Evolutionary conservation across 495 filamentous ascomycete genomes (phyloP), one percentile per base, ranked within the genome.

Genomic region (Aspergillus nanangensis): DNA sequence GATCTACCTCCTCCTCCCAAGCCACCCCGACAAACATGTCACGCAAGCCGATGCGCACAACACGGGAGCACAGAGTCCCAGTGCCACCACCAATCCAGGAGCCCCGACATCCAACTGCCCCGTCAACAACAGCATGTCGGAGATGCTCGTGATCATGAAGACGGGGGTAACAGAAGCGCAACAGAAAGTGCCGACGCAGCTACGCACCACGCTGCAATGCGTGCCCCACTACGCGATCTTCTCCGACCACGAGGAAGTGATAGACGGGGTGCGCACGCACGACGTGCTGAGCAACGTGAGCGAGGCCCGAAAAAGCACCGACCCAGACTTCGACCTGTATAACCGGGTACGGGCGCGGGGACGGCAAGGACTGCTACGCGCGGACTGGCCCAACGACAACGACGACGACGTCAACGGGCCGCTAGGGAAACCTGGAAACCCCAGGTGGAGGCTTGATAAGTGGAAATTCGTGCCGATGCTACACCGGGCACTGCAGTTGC

Each of bases 401-500:
- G 53, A 51, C 15, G 58, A 67, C 19, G 59, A 69, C 20, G 43
- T 45, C 9, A 70, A 69, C 46, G 60, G 65, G 5, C 62, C 65
- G 2, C 57, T 61, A 13, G 67, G 65, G 24, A 67, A 65, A 23
- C 45, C 44, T 19, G 60, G 61, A 25, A 71, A 71, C 20, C 62
- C 67, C 0, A 81, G 76, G 4, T 86, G 81, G 81, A 70, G 67
- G 42, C 60, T 83, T 27, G 81, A 86, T 58, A 83, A 82, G 57
- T 84, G 78, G 69, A 86, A 84, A 58, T 84, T 84, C 51, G 63
- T 86, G 11, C 77, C 80, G 5, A 79, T 80, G 67, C 69, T 83
- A 36, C 74, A 78, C 44, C 60, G 72, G 24, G 75, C 79, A 19
- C 73, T 76, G 61, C 61, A 67, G 32, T 60, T 72, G 64, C 65